Conservation (phyloP, 148 eudicot species). For the Suaeda aralocaspica region DNA sequence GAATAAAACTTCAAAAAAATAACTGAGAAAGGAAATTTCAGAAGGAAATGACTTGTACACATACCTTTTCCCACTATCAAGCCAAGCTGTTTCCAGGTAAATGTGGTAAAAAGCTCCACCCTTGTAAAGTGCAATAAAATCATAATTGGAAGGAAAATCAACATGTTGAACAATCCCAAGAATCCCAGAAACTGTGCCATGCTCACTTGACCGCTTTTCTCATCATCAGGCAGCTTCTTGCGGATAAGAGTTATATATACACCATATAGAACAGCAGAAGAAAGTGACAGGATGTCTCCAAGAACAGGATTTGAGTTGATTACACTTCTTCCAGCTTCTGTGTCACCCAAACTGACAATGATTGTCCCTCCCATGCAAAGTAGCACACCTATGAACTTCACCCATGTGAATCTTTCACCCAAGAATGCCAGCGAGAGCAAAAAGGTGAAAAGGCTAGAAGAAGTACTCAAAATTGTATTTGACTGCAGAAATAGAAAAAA, state of each 20-base stretch:
- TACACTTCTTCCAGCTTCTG: conserved; percentile 38
- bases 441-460: conserved; percentile 95
- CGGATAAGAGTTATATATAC: conserved; percentile 87
- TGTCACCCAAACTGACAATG: conserved; percentile 90
- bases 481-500: conserved; percentile 57
- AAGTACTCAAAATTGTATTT: conserved; percentile 86
- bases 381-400: conserved; percentile 79
- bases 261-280: conserved; percentile 77
- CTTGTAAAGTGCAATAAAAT: conserved; percentile 56
- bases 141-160: conserved; percentile 85
- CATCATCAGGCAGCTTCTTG: conserved; percentile 73
- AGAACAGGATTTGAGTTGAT: conserved; percentile 68
- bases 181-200: conserved; percentile 97
- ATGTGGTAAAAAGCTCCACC: conserved; percentile 53
- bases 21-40: background rate
- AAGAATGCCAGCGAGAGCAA: conserved; percentile 72
- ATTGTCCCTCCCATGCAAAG: conserved; percentile 98
- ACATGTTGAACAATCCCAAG: conserved; percentile 73
- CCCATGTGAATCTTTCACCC: conserved; percentile 92
- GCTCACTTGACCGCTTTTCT: conserved; percentile 67
- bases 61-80: conserved; percentile 86
- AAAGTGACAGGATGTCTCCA: conserved; percentile 72
- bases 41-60: conserved; percentile 8
- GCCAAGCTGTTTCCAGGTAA: conserved; percentile 68
- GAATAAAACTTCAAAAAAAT: no score